Conservation (phyloP, 1,284 basidiomycete genomes). For the Cutaneotrichosporon sp. region DNA sequence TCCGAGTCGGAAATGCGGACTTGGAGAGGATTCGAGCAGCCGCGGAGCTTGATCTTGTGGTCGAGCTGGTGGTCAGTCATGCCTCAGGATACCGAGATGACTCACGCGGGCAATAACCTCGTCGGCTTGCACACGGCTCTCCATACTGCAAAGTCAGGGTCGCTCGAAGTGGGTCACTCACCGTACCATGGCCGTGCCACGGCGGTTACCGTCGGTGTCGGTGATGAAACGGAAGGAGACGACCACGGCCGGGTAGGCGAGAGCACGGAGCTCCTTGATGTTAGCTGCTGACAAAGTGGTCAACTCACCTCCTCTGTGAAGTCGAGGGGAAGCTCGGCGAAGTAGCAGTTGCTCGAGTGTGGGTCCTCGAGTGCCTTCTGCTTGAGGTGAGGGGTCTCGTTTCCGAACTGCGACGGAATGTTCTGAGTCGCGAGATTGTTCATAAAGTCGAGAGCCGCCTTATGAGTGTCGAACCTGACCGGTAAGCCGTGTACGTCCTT, state of each 20-base stretch:
- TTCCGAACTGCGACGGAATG: slow-evolving; percentile 29
- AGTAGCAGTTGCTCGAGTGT: slow-evolving; percentile 38
- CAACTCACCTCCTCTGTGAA: slow-evolving; percentile 28
- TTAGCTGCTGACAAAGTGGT: neutral
- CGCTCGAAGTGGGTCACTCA: slow-evolving; percentile 9
- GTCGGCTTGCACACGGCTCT: slow-evolving; percentile 36
- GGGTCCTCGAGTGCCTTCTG: slow-evolving; percentile 38
- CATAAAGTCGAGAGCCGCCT: slow-evolving; percentile 28
- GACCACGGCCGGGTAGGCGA: slow-evolving; percentile 28
- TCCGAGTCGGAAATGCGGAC: slow-evolving; percentile 42
- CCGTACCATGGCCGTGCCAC: slow-evolving; percentile 37
- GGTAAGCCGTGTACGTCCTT: neutral
- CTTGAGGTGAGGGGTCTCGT: slow-evolving; percentile 40
- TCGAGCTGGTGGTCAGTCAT: slow-evolving; percentile 26
- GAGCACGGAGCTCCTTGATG: slow-evolving; percentile 24
- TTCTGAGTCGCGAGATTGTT: slow-evolving; percentile 11
- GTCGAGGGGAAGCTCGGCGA: slow-evolving; percentile 32
- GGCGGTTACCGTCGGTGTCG: slow-evolving; percentile 29
- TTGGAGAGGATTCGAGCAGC: slow-evolving; percentile 27
- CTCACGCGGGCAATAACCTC: slow-evolving; percentile 31
- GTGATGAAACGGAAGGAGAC: slow-evolving; percentile 31
- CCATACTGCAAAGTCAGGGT: slow-evolving; percentile 1
- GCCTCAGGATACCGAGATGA: neutral
- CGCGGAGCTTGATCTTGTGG: slow-evolving; percentile 20
- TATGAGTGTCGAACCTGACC: slow-evolving; percentile 28